phyloP scores from a whole-genome alignment of 2,329 filamentous ascomycete species.

The Claviceps sorghi region DNA sequence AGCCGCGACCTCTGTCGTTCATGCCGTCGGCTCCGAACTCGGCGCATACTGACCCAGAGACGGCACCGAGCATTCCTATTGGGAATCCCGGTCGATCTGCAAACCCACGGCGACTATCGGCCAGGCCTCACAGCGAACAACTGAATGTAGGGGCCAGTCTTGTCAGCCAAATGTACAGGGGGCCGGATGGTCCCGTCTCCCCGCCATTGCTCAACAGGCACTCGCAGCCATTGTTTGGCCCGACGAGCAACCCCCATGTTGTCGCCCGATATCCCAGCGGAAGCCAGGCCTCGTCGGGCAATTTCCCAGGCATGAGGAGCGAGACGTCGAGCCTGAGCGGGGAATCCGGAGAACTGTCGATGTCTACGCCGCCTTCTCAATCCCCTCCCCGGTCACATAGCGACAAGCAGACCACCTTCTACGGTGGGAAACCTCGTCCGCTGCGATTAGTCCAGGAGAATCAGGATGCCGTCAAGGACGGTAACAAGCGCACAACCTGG shows the following conservation, averaged over 20 bases:
- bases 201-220: constrained; percentile 42
- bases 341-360: constrained; percentile 42
- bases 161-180: constrained; percentile 82
- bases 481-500: constrained; percentile 53
- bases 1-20: constrained; percentile 42
- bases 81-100: constrained; percentile 37
- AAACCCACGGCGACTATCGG: constrained; percentile 32
- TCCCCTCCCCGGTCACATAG: constrained; percentile 37
- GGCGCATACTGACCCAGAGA: constrained; percentile 50
- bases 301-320: constrained; percentile 59
- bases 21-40: constrained; percentile 29
- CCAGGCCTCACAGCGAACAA: constrained; percentile 49
- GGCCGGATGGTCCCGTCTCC: constrained; percentile 49
- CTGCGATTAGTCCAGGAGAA: constrained; percentile 78
- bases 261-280: constrained; percentile 37
- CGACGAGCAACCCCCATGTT: constrained; percentile 35
- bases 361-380: constrained; percentile 32
- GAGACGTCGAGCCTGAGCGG: constrained; percentile 51
- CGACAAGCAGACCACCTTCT: constrained; percentile 43
- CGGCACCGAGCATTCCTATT: constrained; percentile 63
- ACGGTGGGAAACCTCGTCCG: constrained; percentile 63
- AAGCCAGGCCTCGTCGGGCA: constrained; percentile 36
- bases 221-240: constrained; percentile 49
- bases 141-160: constrained; percentile 51
- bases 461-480: constrained; percentile 29